These are phyloP conservation scores for Fragaria nilgerrensis DNA, from an alignment of 306 rosid species.

Conservation along the genomic window DNA sequence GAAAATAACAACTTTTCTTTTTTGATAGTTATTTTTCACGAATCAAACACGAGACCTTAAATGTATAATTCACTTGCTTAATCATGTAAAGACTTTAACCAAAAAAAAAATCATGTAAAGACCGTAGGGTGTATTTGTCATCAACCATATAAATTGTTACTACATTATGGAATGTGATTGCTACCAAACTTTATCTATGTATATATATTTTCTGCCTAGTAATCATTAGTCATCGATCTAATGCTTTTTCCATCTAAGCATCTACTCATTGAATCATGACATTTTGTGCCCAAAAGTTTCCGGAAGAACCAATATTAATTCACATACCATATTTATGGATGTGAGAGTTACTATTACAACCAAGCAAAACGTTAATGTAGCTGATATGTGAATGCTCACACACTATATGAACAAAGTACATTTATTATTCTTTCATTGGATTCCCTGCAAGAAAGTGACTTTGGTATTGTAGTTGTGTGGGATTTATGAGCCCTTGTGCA, in stretches of 20 bases:
- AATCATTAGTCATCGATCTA: background rate
- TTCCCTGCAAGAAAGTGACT: conserved; percentile 1
- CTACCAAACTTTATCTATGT: background rate
- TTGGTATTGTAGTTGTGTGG: background rate
- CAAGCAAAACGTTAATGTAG: conserved; percentile 5
- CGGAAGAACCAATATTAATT: background rate
- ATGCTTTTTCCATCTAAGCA: background rate
- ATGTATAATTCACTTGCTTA: background rate
- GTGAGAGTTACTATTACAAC: background rate
- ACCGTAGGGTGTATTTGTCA: background rate
- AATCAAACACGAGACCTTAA: too few relatives aligned
- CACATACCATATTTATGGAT: background rate
- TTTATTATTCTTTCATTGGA: conserved; percentile 1
- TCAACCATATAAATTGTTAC: background rate
- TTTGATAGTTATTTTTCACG: too few relatives aligned
- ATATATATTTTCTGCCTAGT: background rate
- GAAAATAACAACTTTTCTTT: too few relatives aligned
- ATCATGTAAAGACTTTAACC: background rate
- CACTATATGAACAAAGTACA: background rate
- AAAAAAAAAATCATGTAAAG: background rate
- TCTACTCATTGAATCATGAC: background rate
- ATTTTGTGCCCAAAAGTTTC: background rate
- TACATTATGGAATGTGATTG: background rate
- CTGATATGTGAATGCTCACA: background rate
- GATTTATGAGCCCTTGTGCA: conserved; percentile 4